A percentile compares a stretch with the other conserved stretches of the same genome.
Conservation (phyloP, 164 flowering plant species). For the Tetracentron sinense region DNA sequence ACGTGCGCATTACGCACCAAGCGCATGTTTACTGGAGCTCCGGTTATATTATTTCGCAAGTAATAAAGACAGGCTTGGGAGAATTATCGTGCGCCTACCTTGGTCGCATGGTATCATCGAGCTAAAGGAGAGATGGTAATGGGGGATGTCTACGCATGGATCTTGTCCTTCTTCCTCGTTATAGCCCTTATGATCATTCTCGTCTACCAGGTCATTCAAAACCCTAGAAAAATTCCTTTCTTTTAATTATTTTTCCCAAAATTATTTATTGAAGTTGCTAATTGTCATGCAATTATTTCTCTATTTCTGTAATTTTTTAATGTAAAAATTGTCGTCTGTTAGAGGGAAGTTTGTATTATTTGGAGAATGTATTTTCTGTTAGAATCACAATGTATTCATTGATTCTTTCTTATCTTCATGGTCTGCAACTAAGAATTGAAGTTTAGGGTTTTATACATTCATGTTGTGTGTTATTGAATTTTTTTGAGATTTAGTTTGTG, state of each 20-base stretch:
- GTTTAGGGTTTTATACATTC: background rate
- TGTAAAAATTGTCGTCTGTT: background rate
- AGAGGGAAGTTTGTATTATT: background rate
- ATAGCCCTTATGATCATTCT: conserved; percentile 52
- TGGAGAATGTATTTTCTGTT: background rate
- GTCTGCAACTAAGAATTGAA: background rate
- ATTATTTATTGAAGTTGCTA: no score
- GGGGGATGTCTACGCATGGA: conserved; percentile 60
- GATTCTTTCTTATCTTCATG: background rate
- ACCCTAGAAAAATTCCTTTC: background rate
- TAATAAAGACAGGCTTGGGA: background rate
- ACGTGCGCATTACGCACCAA: background rate
- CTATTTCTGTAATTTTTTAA: background rate
- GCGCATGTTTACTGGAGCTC: background rate
- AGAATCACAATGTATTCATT: background rate
- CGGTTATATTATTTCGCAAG: background rate
- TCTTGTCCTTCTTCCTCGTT: conserved; percentile 65
- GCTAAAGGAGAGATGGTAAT: conserved; percentile 21
- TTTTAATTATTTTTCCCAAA: background rate
- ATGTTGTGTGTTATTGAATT: no score
- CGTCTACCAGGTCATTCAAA: conserved; percentile 60
- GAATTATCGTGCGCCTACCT: background rate
- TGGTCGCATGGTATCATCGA: background rate
- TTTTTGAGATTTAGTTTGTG: no score
- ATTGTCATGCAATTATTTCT: no score